phyloP scores from a whole-genome alignment of 345 rosid genomes.

The Orychophragmus violaceus region DNA sequence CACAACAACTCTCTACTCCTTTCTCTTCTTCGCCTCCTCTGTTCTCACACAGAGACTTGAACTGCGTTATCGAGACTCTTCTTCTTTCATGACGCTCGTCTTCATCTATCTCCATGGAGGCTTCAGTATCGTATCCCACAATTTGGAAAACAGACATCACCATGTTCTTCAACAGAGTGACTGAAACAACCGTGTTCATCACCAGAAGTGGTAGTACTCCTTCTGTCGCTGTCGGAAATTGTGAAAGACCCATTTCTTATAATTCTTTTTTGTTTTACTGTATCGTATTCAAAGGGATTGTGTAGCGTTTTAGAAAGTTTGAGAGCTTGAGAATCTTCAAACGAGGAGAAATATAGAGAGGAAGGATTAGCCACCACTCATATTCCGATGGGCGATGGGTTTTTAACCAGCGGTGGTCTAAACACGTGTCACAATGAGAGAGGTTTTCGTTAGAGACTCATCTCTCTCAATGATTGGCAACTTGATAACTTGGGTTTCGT shows the following conservation, averaged over 20 bases:
- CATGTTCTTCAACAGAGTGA: conserved; percentile 54
- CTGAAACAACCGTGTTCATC: conserved; percentile 55
- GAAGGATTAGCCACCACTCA: conserved; percentile 20
- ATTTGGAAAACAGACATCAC: conserved; percentile 45
- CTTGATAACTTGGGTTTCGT: not conserved
- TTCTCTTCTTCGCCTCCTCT: conserved; percentile 17
- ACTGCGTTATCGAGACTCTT: conserved; percentile 45
- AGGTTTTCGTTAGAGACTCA: conserved; percentile 22
- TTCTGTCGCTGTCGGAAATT: conserved; percentile 50
- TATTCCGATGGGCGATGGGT: conserved; percentile 20
- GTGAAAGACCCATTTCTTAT: conserved; percentile 59
- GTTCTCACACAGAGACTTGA: conserved; percentile 38
- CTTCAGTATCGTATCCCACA: conserved; percentile 10
- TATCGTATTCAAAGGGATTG: not conserved
- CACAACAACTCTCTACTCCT: conserved; percentile 58
- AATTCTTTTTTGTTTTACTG: not conserved
- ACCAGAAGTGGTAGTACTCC: conserved; percentile 65
- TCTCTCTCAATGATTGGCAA: conserved; percentile 19
- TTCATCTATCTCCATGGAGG: conserved; percentile 20
- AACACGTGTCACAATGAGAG: conserved; percentile 45
- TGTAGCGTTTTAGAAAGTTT: not conserved
- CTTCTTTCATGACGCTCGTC: conserved; percentile 18
- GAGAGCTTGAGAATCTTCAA: not conserved
- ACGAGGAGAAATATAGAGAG: not conserved
- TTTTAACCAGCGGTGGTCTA: conserved; percentile 18